Conservation (phyloP, 257 asterid genomes). For the Anisodus acutangulus region DNA sequence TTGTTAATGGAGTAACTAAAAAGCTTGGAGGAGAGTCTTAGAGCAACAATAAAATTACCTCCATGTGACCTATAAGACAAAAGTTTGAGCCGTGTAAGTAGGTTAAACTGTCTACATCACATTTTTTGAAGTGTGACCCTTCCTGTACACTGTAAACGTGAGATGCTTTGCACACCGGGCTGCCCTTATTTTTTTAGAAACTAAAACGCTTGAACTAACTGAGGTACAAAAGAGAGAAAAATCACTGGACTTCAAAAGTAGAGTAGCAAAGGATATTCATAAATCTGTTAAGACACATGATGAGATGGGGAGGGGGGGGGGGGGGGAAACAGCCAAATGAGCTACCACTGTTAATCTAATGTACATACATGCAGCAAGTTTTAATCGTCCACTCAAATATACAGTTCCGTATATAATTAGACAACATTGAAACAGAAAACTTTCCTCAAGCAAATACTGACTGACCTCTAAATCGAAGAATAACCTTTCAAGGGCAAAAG, state of each 20-base stretch:
- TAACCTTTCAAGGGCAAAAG: slow-evolving; percentile 27
- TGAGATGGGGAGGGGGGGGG: background rate
- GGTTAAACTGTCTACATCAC: too few species aligned
- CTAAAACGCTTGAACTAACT: background rate
- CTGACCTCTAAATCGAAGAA: background rate
- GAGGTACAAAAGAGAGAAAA: slow-evolving; percentile 7
- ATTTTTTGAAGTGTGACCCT: too few species aligned
- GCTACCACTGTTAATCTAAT: background rate
- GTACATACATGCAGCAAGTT: slow-evolving; percentile 1
- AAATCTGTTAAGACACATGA: background rate
- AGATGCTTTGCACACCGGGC: too few species aligned
- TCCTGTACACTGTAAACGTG: too few species aligned
- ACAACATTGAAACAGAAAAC: slow-evolving; percentile 24
- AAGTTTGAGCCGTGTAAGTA: too few species aligned
- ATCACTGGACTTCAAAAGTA: background rate
- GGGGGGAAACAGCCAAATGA: background rate
- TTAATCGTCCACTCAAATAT: slow-evolving; percentile 15
- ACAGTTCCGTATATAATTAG: slow-evolving; percentile 14
- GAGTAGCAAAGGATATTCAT: background rate
- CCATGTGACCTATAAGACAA: too few species aligned
- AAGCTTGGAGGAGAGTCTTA: background rate
- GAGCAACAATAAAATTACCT: too few species aligned
- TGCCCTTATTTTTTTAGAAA: background rate
- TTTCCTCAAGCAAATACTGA: slow-evolving; percentile 11
- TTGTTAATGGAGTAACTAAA: background rate